A percentile compares a stretch with the other conserved stretches of the same genome.
Conservation (phyloP, 805 yeast species). For the Sungouiozyma ichnusensis region DNA sequence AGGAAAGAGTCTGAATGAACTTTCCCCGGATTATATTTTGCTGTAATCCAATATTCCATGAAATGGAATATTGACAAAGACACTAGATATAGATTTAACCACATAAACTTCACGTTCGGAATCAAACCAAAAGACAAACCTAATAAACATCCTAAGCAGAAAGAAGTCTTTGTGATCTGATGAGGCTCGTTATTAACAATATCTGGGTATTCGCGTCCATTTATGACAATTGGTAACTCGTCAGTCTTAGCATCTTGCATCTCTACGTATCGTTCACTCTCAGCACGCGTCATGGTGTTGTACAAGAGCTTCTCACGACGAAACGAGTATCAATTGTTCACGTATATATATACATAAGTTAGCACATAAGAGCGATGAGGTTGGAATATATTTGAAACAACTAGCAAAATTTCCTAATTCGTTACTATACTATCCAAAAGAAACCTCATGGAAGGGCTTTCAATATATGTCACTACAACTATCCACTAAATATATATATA, state of each 20-base stretch:
- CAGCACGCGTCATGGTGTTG: neutral
- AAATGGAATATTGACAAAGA: slow-evolving; percentile 60
- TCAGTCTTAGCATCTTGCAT: neutral
- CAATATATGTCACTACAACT: too few species aligned
- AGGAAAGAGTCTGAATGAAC: slow-evolving; percentile 63
- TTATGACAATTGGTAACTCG: slow-evolving; percentile 1
- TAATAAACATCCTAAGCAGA: slow-evolving; percentile 32
- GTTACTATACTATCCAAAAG: too few species aligned
- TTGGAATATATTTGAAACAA: neutral
- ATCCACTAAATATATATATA: neutral
- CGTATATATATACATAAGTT: neutral
- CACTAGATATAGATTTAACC: slow-evolving; percentile 39
- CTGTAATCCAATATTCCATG: slow-evolving; percentile 73
- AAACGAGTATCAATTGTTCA: too few species aligned
- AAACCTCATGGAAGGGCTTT: too few species aligned
- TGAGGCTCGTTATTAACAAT: slow-evolving; percentile 34
- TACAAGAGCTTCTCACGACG: too few species aligned
- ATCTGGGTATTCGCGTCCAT: slow-evolving; percentile 20
- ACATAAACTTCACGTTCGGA: slow-evolving; percentile 23
- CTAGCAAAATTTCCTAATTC: neutral
- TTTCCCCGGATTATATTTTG: slow-evolving; percentile 55
- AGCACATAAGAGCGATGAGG: neutral
- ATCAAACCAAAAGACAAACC: slow-evolving; percentile 32
- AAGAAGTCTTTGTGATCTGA: slow-evolving; percentile 36
- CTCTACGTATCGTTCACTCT: neutral